Conservation (phyloP, 208 protist species). For the Leishmania martiniquensis region DNA sequence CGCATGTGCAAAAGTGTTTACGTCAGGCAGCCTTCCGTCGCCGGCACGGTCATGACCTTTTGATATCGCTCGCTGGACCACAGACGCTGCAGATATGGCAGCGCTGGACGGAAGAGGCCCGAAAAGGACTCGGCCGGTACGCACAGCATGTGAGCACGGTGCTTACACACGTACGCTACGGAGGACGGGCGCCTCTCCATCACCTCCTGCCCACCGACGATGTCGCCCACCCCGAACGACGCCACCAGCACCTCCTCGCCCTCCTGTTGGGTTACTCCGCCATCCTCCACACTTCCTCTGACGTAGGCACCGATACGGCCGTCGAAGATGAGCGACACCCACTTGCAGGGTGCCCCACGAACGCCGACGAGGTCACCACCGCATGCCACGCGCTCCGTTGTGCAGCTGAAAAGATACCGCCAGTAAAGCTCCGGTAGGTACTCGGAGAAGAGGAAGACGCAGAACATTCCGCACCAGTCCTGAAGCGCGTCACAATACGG, state of each 20-base stretch:
- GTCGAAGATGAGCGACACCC: slow-evolving; percentile 14
- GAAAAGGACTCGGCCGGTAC: slow-evolving; percentile 19
- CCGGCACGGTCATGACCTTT: background rate
- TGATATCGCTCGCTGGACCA: slow-evolving; percentile 17
- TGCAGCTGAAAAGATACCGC: slow-evolving; percentile 18
- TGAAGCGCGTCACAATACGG: slow-evolving; percentile 12
- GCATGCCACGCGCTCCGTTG: slow-evolving; percentile 13
- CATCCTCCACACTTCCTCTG: background rate
- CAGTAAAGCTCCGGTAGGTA: slow-evolving; percentile 25
- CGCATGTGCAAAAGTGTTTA: background rate
- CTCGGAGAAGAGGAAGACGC: slow-evolving; percentile 13
- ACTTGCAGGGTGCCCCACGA: background rate
- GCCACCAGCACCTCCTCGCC: background rate
- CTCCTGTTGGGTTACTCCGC: background rate
- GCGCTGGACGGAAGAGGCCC: slow-evolving; percentile 8
- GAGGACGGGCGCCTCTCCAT: background rate
- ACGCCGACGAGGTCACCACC: slow-evolving; percentile 16
- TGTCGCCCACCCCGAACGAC: slow-evolving; percentile 14
- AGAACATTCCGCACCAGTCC: slow-evolving; percentile 22
- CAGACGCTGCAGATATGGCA: slow-evolving; percentile 13
- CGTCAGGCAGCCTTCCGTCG: background rate
- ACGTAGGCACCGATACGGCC: slow-evolving; percentile 16
- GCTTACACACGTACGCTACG: slow-evolving; percentile 20
- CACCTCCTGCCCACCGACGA: slow-evolving; percentile 18
- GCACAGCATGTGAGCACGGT: slow-evolving; percentile 12